Evolutionary conservation across 2,329 filamentous ascomycete genomes (phyloP), one percentile per base, ranked within the genome.

Genomic region (Microsporum canis): DNA sequence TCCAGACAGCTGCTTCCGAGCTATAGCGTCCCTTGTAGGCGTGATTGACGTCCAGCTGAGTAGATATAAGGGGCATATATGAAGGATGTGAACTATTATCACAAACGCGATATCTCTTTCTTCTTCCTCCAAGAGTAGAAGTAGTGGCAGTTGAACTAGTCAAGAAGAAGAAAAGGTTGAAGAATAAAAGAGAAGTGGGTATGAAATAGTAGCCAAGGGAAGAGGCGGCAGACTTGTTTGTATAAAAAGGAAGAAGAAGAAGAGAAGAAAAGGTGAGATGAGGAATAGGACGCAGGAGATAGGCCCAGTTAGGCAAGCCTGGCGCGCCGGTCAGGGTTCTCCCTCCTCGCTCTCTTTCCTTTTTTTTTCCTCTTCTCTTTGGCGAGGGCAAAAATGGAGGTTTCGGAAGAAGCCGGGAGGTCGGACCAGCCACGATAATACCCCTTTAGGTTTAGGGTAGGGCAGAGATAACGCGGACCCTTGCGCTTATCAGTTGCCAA

Each of bases 341-440:
- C 17, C 17, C 17, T 23, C 17, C 17, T 23, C 17, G 17, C 17
- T 23, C 17, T 23, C 17, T 23, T 23, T 23, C 17, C 17, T 23
- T 23, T 23, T 23, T 23, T 23, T 23, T 23, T 1, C 17, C 17
- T 23, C 17, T 23, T 23, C 17, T 23, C 17, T 23, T 23, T 23
- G 17, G 45, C 45, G 31, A 56, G 36, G 55, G 34, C 55, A 23
- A 57, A 57, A 57, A 53, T n/a, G 27, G 33, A 34, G 27, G 49
- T 12, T 8, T 12, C 49, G 49, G 49, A n/a, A 53, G 49, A 53
- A 53, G 6, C 31, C 49, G 49, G 49, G 49, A 53, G 27, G 49
- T n/a, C 49, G 27, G 49, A 53, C 27, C 49, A 34, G 49, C 49
- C 29, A 53, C 49, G 49, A 53, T 53, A 53, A 53, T 53, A n/a